A percentile compares a stretch with the other conserved stretches of the same genome.
Conservation (phyloP, 352 stramenopile genomes). For the Phytophthora hybrid region DNA sequence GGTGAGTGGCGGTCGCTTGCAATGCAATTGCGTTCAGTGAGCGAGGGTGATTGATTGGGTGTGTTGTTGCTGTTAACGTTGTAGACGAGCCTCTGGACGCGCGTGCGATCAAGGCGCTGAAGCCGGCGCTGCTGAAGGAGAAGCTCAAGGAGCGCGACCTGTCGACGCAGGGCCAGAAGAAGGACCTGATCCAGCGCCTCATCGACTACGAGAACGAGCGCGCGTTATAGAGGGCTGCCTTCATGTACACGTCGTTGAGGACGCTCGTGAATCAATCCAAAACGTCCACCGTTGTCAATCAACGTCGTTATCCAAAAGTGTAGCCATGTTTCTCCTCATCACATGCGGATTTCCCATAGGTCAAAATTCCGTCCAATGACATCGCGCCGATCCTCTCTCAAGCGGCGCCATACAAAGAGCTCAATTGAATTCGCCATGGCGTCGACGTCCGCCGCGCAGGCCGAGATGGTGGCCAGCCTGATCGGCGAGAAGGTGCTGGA, state of each 20-base stretch:
- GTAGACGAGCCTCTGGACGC: slow-evolving; percentile 83
- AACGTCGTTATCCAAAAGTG: neutral
- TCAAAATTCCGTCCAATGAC: slow-evolving; percentile 16
- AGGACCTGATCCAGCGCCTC: slow-evolving; percentile 89
- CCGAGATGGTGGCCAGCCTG: slow-evolving; percentile 78
- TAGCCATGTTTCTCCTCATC: slow-evolving; percentile 16
- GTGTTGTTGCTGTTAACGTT: slow-evolving; percentile 1
- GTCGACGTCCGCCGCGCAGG: slow-evolving; percentile 65
- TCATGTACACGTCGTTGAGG: slow-evolving; percentile 7
- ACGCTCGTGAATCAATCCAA: slow-evolving; percentile 19
- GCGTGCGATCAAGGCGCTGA: slow-evolving; percentile 87
- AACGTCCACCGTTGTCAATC: slow-evolving; percentile 2
- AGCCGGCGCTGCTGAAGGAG: slow-evolving; percentile 90
- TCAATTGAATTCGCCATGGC: slow-evolving; percentile 42
- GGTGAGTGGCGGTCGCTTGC: slow-evolving; percentile 42
- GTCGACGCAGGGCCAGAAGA: slow-evolving; percentile 91
- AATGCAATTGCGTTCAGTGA: neutral
- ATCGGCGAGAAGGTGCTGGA: slow-evolving; percentile 90
- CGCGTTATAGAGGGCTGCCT: slow-evolving; percentile 64
- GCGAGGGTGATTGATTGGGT: slow-evolving; percentile 1
- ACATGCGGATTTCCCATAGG: neutral
- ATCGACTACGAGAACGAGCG: slow-evolving; percentile 91
- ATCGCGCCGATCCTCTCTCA: slow-evolving; percentile 8
- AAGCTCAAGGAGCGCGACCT: slow-evolving; percentile 87
- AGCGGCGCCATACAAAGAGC: slow-evolving; percentile 24